Percentiles rank a stretch among this genome's conserved stretches.
Evolutionary conservation across 768 basidiomycete genomes (phyloP).

Genomic region (Termitomyces sp.): DNA sequence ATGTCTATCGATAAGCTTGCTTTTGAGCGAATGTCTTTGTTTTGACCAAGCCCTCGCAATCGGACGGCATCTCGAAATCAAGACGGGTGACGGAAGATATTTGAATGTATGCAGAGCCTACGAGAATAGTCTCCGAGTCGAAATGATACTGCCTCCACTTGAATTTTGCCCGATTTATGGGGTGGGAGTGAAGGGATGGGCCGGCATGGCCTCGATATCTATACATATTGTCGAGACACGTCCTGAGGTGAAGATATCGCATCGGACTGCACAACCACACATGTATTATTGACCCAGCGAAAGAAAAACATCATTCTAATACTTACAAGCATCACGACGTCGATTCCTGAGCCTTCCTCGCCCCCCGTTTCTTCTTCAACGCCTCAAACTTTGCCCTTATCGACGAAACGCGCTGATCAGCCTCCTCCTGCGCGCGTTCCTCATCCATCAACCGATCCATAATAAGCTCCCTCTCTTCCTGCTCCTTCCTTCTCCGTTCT

Average conservation of each 20-base stretch:
- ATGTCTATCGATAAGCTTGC: not conserved
- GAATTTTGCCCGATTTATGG: not conserved
- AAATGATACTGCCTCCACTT: too few species aligned
- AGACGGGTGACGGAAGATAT: not conserved
- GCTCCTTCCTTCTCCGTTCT: constrained; percentile 49
- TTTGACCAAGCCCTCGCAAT: not conserved
- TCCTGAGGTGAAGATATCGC: not conserved
- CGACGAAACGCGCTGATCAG: constrained; percentile 67
- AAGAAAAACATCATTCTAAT: not conserved
- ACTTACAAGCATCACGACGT: constrained; percentile 5
- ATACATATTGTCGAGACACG: not conserved
- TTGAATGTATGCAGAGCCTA: too few species aligned
- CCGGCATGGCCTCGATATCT: not conserved
- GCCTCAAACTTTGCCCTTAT: constrained; percentile 68
- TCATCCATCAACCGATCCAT: constrained; percentile 86
- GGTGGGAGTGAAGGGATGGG: not conserved
- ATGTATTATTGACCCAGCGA: not conserved
- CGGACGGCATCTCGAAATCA: not conserved
- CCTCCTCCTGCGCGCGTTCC: constrained; percentile 85
- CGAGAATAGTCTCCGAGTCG: not conserved
- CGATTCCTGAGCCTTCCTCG: constrained; percentile 18
- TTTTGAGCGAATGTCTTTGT: not conserved
- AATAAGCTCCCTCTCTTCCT: constrained; percentile 78
- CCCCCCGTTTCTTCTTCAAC: constrained; percentile 38
- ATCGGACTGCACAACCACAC: not conserved